Evolutionary conservation across 768 basidiomycete genomes (phyloP), one percentile per base, ranked within the genome.

Genomic region (Pisolithus sp.): DNA sequence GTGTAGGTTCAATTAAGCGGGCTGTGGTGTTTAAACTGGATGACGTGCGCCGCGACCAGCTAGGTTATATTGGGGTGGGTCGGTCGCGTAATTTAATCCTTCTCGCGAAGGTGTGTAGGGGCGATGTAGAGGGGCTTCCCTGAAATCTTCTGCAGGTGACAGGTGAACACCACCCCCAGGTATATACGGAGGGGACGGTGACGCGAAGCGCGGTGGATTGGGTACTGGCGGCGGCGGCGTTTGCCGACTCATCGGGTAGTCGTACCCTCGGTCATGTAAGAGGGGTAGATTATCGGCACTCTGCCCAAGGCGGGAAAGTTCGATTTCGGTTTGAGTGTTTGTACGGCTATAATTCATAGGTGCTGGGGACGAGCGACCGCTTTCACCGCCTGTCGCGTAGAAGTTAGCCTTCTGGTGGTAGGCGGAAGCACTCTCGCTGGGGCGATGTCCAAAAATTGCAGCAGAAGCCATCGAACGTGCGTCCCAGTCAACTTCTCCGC

Each of bases 401-500:
- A 71, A 73, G 37, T 70, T 70, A 10, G 71, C 69, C 55, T 74
- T 76, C 41, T 71, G 63, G 17, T 69, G 68, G n/a, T 75, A 66
- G 5, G 74, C 55, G 5, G 76, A 73, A 1, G 69, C 64, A 20
- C 70, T 69, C 48, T 74, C 73, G 7, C 46, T 55, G 5, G 53
- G 59, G 13, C 51, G 52, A 41, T 79, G 77, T 34, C 61, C 66
- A 43, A 86, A 71, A 44, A 83, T 60, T 24, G 73, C 76, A 0
- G 77, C 74, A 9, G 84, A 83, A 6, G 82, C 76, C 57, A 92
- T 74, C 0, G 89, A 92, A 7, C 83, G 81, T 42, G 77, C 76
- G 58, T 96, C 93, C 91, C 89, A 95, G 59, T 94, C 91, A 45
- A 84, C 63, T 66, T 95, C 90, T 49, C 89, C 90, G 53, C 86